phyloP scores from a whole-genome alignment of 345 rosid genomes.

The Microthlaspi erraticum region DNA sequence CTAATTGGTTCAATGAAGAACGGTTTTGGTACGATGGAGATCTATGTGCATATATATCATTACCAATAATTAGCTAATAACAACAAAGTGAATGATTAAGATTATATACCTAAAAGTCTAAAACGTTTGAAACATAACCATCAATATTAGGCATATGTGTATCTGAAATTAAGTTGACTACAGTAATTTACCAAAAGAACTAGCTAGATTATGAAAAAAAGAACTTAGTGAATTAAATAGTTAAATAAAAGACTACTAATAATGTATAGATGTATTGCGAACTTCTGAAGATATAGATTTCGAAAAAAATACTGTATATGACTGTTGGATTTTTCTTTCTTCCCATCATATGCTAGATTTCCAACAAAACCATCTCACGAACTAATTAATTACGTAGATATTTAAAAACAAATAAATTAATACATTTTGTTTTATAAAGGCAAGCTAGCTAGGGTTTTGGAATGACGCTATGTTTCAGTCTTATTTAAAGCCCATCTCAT shows the following conservation, averaged over 20 bases:
- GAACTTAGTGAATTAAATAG: neutral
- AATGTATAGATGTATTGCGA: neutral
- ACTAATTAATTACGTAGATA: neutral
- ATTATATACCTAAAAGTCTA: neutral
- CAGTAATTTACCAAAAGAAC: neutral
- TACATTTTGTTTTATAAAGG: neutral
- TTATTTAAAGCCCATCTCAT: slow-evolving; percentile 28
- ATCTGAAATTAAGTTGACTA: neutral
- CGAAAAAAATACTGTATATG: too few species aligned
- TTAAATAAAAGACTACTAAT: neutral
- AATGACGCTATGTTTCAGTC: slow-evolving; percentile 6
- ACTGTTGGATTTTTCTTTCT: neutral
- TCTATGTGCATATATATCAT: neutral
- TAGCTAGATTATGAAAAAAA: too few species aligned
- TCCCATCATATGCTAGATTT: neutral
- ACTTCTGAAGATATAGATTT: neutral
- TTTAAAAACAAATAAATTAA: neutral
- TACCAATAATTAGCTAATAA: neutral
- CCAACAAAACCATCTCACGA: neutral
- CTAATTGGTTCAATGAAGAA: neutral
- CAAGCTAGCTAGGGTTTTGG: slow-evolving; percentile 38
- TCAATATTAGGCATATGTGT: neutral
- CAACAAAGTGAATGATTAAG: neutral
- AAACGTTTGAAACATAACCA: neutral
- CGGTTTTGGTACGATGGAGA: neutral